These are phyloP conservation scores for Sutorius australiensis DNA, from an alignment of 768 basidiomycete genomes.

Conservation along the genomic window DNA sequence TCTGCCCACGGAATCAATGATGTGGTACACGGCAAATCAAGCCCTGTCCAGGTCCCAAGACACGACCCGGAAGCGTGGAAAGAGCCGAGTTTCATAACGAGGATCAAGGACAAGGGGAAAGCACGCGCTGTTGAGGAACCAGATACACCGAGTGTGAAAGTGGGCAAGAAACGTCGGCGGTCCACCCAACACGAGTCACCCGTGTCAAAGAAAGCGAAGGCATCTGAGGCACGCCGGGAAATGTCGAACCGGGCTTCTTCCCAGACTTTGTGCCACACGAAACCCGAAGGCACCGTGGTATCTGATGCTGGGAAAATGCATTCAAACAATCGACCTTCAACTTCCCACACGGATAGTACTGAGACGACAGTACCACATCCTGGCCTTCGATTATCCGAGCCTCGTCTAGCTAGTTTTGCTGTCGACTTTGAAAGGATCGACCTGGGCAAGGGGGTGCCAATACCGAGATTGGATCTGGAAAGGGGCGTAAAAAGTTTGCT, in stretches of 20 bases:
- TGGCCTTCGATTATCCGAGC: background rate
- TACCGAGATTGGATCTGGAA: slow-evolving; percentile 9
- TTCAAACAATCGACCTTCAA: background rate
- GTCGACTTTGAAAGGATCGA: slow-evolving; percentile 17
- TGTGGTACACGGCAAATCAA: background rate
- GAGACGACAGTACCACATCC: background rate
- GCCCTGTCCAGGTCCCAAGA: background rate
- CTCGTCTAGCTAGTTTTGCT: slow-evolving; percentile 22
- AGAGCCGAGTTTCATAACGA: slow-evolving; percentile 30
- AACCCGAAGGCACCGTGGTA: background rate
- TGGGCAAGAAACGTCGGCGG: slow-evolving; percentile 15
- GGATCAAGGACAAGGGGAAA: slow-evolving; percentile 19
- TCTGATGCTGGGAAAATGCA: background rate
- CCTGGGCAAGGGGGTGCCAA: background rate
- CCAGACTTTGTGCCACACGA: background rate
- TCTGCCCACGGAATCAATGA: background rate
- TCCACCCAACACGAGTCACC: slow-evolving; percentile 9
- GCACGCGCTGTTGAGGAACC: slow-evolving; percentile 5
- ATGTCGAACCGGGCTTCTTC: background rate
- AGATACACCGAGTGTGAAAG: background rate
- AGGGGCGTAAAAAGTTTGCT: slow-evolving; percentile 5
- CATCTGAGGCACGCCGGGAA: background rate
- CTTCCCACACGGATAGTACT: background rate
- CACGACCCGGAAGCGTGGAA: slow-evolving; percentile 32
- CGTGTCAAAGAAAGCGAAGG: slow-evolving; percentile 14